Evolutionary conservation across 805 yeast genomes (phyloP), one percentile per base, ranked within the genome.

Genomic region (Soucietia sequanensis): DNA sequence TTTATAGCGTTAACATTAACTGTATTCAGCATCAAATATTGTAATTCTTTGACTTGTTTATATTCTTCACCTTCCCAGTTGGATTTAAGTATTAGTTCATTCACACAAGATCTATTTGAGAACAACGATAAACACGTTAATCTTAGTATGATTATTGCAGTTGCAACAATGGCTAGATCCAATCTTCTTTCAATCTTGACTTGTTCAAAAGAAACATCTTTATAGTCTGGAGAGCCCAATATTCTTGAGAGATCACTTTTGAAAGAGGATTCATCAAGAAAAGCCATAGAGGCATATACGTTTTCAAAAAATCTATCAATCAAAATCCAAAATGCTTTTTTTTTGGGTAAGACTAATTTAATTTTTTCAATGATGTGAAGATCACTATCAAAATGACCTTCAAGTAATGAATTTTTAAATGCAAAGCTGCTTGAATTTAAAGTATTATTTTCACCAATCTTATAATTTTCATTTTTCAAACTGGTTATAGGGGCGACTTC

Each of bases 241-340:
- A 59, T 39, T 21, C 28, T 43, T 14, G 37, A 25, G 7, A 59
- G 23, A 5, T 47, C 38, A 4, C 35, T 42, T 27, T 46, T 50
- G 17, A 60, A 50, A 8, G 43, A 52, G 9, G 27, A 15, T 36
- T 60, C 60, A 38, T 60, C 66, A 7, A 60, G 31, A 23, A 50
- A 49, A 0, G 66, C 65, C 37, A 56, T 39, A 29, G 45, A 48
- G 1, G 54, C 47, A 34, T 58, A 59, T 6, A 60, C 43, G n/a
- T 48, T 37, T 16, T 41, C 35, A 35, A 60, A 60, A 29, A 50
- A 60, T 4, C 57, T 44, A 27, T 52, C 52, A 14, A 52, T 37
- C 16, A 59, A 37, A 12, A 43, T 30, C 64, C 64, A 56, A 11
- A 57, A 32, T 11, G 48, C 56, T 30, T 42, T 49, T 16, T 44